Evolutionary conservation across 805 yeast genomes (phyloP), one percentile per base, ranked within the genome.

Genomic region (Lachancea fermentati): DNA sequence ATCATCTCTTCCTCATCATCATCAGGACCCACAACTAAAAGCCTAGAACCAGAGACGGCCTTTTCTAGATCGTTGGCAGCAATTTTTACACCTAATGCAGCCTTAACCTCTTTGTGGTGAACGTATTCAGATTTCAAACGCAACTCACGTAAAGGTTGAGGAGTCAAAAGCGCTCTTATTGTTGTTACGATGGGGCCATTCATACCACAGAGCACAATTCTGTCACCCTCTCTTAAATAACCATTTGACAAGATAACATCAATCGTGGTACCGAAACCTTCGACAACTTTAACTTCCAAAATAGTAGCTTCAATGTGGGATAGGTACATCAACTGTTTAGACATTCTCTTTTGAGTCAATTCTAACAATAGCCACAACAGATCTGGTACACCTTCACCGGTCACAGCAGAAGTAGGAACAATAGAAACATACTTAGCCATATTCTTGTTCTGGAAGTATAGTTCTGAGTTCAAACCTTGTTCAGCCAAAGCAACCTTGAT

Each of bases 371-470:
- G 76, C 91, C 96, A 88, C 60, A 93, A 78, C 70, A 93, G 75
- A 78, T 93, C 99, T 37, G 99, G 98, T 55, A 93, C 94, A 85
- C 99, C 99, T 70, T 93, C 99, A 65, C 99, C 99, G 11, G 97
- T 89, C 33, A 89, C 94, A 41, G 99, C 99, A 47, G 97, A 91
- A 14, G 99, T 93, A 54, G 99, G 98, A 33, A 93, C 96, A 55
- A 93, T 84, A 28, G 97, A 88, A 41, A 93, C 98, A 58, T 81
- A 87, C 64, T 88, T 87, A 42, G 97, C 70, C 76, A 91, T 70
- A 71, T 91, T 93, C 66, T 83, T 85, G 76, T 93, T 93, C 67
- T 91, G 86, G 85, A 74, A 93, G 68, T 93, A 93, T 49, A 93
- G 75, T 69, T 94, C 98, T 42, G 97, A 85, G 72, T 93, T 93